Conservation (phyloP, 176 grass and related monocot genomes). For the Elymus sibiricus region DNA sequence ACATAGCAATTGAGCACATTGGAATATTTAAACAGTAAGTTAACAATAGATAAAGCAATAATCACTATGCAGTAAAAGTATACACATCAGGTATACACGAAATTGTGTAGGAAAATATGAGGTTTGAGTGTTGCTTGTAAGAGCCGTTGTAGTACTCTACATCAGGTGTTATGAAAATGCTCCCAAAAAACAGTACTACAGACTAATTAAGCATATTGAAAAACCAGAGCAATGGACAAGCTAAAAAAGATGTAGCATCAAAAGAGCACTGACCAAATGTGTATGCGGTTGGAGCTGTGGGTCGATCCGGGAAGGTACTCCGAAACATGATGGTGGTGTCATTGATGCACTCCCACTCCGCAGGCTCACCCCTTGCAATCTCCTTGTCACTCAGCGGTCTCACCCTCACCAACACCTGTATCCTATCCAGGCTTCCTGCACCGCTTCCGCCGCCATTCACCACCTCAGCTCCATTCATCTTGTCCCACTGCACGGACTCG, state of each 20-base stretch:
- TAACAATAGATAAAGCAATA: not conserved
- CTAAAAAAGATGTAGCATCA: not conserved
- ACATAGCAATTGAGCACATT: not conserved
- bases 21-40: not conserved
- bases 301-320: constrained; percentile 69
- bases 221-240: not conserved
- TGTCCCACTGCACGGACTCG: constrained; percentile 51
- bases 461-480: constrained; percentile 22
- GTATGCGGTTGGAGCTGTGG: constrained; percentile 66
- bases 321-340: constrained; percentile 87
- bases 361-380: constrained; percentile 57
- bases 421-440: constrained; percentile 57
- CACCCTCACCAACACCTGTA: constrained; percentile 84
- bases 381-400: constrained; percentile 90
- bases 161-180: not conserved
- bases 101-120: not conserved
- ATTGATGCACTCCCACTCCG: constrained; percentile 97
- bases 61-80: not conserved
- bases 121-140: not conserved
- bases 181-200: not conserved
- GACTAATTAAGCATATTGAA: constrained; percentile 1
- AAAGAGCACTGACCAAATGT: constrained; percentile 68
- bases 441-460: constrained; percentile 20
- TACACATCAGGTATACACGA: not conserved
- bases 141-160: not conserved